Evolutionary conservation across 2,329 filamentous ascomycete species (phyloP), one percentile per base, ranked within the genome.

Genomic region (Venturia carpophila): DNA sequence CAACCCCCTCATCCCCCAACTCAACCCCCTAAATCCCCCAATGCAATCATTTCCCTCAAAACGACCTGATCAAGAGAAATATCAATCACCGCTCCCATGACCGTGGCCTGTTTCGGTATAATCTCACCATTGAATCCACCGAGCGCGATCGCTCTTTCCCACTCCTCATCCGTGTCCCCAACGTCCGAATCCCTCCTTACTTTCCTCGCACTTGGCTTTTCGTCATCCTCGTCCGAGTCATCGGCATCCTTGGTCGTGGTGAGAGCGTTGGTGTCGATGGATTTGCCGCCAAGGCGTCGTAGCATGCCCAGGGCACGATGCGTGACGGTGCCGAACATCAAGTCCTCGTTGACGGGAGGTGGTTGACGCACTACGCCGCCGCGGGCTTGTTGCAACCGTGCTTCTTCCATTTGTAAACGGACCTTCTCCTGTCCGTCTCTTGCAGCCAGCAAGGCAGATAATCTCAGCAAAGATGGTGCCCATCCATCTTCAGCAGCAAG

Each of bases 401-500:
- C 41, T 19, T 55, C 43, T 19, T 27, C 49, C 62, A 34, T 21
- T 64, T 66, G 37, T 64, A 43, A 21, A 39, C 15, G 55, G 47
- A 63, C 34, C 4, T 37, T 41, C 15, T 24, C 60, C 34, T n/a
- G 66, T 43, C 43, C 39, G 7, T 65, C 64, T n/a, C 70, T 71
- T 21, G n/a, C 52, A 2, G 41, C 56, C n/a, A 97, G 80, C 5
- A 90, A 81, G 67, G 88, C 87, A 0, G 92, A 84, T 27, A 97
- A 81, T 27, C 87, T 84, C 65, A 93, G 84, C 9, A 97, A 81
- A 70, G 88, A 92, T 66, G 89, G 85, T 0, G 90, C 88, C 74
- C 96, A 94, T 0, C 90, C 90, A 70, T 95, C 92, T 52, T 88
- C 86, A 3, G 90, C 91, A 47, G 87, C 85, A 9, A 97, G 83